Conservation (phyloP, 129 eudicot species). For the Deinandra increscens region DNA sequence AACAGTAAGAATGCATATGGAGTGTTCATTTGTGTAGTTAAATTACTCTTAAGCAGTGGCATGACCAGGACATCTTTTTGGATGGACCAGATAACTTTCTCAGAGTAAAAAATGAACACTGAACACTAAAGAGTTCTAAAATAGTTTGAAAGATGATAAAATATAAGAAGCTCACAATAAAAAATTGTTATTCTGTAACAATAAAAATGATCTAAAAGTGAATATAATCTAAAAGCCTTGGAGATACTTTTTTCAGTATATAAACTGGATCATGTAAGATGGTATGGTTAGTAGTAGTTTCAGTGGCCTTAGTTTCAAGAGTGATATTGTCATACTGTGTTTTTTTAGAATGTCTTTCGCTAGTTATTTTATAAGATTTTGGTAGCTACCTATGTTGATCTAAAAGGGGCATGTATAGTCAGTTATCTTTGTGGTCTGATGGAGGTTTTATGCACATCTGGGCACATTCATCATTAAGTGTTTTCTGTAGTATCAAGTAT, state of each 20-base stretch:
- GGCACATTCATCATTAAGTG: background rate
- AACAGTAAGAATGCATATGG: background rate
- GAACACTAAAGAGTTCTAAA: background rate
- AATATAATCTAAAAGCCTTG: background rate
- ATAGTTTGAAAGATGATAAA: background rate
- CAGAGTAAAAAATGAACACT: background rate
- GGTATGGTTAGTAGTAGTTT: background rate
- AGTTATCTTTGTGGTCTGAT: background rate
- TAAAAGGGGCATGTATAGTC: background rate
- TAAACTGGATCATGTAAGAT: background rate
- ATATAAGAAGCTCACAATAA: background rate
- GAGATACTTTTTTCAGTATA: background rate
- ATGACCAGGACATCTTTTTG: background rate
- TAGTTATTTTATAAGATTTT: background rate
- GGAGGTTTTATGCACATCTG: background rate
- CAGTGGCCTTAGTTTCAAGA: background rate
- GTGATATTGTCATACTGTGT: background rate
- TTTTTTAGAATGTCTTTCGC: background rate
- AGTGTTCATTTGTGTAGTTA: background rate
- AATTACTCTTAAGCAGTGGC: background rate
- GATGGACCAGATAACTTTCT: background rate
- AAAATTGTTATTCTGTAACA: no score
- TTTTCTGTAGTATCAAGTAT: background rate
- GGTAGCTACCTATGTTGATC: background rate
- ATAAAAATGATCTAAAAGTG: no score